Evolutionary conservation across 2,329 filamentous ascomycete genomes (phyloP), one percentile per base, ranked within the genome.

Genomic region (Hypoxylon sp.): DNA sequence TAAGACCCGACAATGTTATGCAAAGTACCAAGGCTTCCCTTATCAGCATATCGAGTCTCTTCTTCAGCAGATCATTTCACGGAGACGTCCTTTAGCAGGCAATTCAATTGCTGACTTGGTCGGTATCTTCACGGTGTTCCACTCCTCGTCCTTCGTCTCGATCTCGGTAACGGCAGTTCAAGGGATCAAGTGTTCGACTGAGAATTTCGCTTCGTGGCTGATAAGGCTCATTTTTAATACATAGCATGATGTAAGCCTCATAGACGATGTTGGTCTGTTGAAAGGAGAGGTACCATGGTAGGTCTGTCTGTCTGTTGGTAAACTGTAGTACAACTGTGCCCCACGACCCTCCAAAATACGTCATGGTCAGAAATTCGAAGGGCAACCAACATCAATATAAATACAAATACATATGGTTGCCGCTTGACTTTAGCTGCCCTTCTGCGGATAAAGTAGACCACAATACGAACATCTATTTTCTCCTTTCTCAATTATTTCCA

Each of bases 141-240:
- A 43, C 38, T 43, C 10, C 11, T n/a, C 19, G 38, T 43, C 38
- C 38, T 43, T 43, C 38, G 13, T 43, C 38, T 43, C 14, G 38
- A 43, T 13, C 38, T 43, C n/a, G 2, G 38, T 43, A 5, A 43
- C 38, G 19, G 38, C 38, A 19, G 5, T 5, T 13, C 38, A 43
- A 19, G 38, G 38, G 38, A 43, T 43, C 38, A 43, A 43, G 38
- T 43, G 38, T 19, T 43, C 38, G 13, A 43, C 38, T 2, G 38
- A 14, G 38, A 43, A 43, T 19, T 43, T 13, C 38, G 13, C n/a
- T 19, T 43, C 38, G 38, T 19, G n/a, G n/a, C n/a, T n/a, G n/a
- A n/a, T n/a, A n/a, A n/a, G n/a, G n/a, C n/a, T n/a, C n/a, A n/a
- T n/a, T n/a, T n/a, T n/a, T n/a, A n/a, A n/a, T n/a, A n/a, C n/a